Evolutionary conservation across 768 basidiomycete genomes (phyloP), one percentile per base, ranked within the genome.

Genomic region (Amanita jacksonii): DNA sequence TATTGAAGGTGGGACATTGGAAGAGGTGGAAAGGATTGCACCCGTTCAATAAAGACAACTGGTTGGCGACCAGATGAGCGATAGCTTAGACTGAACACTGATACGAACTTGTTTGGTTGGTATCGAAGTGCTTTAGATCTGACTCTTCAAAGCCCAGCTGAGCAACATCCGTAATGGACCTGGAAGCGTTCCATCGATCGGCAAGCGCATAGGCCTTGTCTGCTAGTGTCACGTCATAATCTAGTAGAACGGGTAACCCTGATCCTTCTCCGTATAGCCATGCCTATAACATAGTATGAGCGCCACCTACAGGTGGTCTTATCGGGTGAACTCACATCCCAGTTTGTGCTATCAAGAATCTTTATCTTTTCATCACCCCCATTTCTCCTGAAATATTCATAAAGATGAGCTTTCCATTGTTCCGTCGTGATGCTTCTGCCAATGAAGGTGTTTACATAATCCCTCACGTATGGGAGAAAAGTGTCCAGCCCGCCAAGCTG

Each of bases 21-120:
- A 13, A 91, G 70, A 0, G 82, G 58, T 0, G 62, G 30, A 54
- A 73, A 76, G n/a, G 75, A 62, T 49, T 83, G 75, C 4, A 94
- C 70, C 34, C 76, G 77, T 59, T 92, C 84, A 35, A 94, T 74
- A 70, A 94, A 92, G 42, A 81, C 87, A 47, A 86, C 85, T 86
- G 54, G 47, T 33, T 12, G 15, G 38, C 40, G 12, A 43, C 38
- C 27, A 38, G 23, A 41, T 16, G 12, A 16, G 20, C 27, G 22
- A n/a, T 24, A 31, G 18, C 15, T 38, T 10, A 27, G 1, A 12
- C 16, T 20, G 25, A 30, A 15, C 28, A 19, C 8, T 30, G 23
- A 5, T 13, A 63, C 70, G 49, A 40, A 86, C 87, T 67, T 52
- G 77, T 87, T 58, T 93, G 90, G 52, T 83, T 83, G 0, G 85